Conservation (phyloP, 768 basidiomycete genomes). For the Macrolepiota fuliginosa region DNA sequence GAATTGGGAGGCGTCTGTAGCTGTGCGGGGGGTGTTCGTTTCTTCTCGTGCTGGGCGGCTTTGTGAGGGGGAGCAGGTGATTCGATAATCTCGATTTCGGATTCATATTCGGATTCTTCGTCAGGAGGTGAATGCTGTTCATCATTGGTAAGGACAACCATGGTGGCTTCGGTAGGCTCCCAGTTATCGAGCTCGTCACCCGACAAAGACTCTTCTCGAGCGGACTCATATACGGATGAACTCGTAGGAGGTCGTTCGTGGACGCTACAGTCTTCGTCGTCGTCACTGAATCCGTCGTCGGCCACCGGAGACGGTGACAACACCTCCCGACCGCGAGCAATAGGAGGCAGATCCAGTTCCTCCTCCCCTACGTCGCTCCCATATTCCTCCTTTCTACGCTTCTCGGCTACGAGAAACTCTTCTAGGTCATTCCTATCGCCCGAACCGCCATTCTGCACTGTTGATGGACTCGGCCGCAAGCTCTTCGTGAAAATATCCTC, state of each 20-base stretch:
- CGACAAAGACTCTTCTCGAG: conserved; percentile 20
- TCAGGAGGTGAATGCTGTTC: conserved; percentile 5
- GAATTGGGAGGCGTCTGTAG: conserved; percentile 42
- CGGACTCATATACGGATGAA: conserved; percentile 6
- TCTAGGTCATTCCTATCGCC: conserved; percentile 60
- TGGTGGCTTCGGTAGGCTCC: conserved; percentile 39
- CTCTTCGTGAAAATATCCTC: conserved; percentile 30
- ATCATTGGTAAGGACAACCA: conserved; percentile 28
- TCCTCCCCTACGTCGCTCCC: conserved; percentile 47
- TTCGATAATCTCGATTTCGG: conserved; percentile 34
- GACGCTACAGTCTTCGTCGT: conserved; percentile 6
- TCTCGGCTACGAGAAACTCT: conserved; percentile 68
- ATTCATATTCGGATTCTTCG: conserved; percentile 11
- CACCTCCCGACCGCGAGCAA: conserved; percentile 16
- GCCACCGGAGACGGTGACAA: not conserved
- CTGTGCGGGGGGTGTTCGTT: conserved; percentile 19
- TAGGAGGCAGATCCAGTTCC: conserved; percentile 13
- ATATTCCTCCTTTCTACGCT: conserved; percentile 43
- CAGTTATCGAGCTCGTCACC: conserved; percentile 45
- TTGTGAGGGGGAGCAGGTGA: conserved; percentile 8
- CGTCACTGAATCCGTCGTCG: conserved; percentile 3
- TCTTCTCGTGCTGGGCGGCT: not conserved
- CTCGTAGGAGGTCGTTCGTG: not conserved
- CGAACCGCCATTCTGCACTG: conserved; percentile 9
- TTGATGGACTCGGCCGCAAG: conserved; percentile 20